phyloP scores from a whole-genome alignment of 2,329 filamentous ascomycete genomes.

The Bipolaris oryzae region DNA sequence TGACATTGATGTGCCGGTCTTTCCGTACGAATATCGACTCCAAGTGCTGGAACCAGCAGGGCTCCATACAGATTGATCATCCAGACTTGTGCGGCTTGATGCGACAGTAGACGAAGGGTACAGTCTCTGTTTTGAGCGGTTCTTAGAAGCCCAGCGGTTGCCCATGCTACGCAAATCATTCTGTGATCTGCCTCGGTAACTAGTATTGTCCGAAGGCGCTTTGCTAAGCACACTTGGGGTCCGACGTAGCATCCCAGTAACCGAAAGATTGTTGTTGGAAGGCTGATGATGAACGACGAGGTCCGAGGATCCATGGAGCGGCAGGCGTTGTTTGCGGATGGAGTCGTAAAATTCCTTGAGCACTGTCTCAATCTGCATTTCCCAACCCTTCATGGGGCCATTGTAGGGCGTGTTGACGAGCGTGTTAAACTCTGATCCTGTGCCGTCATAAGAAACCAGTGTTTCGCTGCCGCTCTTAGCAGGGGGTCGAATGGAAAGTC shows the following conservation, averaged over 20 bases:
- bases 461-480: constrained; percentile 46
- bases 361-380: constrained; percentile 85
- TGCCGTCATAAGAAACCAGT: constrained; percentile 43
- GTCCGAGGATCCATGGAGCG: constrained; percentile 75
- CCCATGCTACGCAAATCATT: constrained; percentile 67
- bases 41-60: constrained; percentile 90
- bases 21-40: constrained; percentile 91
- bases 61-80: constrained; percentile 91
- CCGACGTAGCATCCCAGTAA: constrained; percentile 75
- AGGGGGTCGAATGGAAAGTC: constrained; percentile 52
- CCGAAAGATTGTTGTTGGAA: constrained; percentile 68
- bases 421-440: constrained; percentile 66
- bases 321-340: constrained; percentile 84
- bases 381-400: constrained; percentile 80
- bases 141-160: constrained; percentile 83
- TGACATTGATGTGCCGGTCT: constrained; percentile 89
- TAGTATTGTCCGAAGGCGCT: constrained; percentile 80
- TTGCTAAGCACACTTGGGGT: constrained; percentile 93
- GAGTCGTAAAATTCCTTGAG: constrained; percentile 91
- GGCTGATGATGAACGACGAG: constrained; percentile 54
- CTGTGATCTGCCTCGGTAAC: constrained; percentile 71
- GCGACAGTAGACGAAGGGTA: constrained; percentile 81
- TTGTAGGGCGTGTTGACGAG: constrained; percentile 79
- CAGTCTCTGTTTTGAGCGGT: constrained; percentile 76
- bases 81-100: constrained; percentile 91